Evolutionary conservation across 495 filamentous ascomycete species (phyloP).

Genomic region (Chaetomium cochliodes): DNA sequence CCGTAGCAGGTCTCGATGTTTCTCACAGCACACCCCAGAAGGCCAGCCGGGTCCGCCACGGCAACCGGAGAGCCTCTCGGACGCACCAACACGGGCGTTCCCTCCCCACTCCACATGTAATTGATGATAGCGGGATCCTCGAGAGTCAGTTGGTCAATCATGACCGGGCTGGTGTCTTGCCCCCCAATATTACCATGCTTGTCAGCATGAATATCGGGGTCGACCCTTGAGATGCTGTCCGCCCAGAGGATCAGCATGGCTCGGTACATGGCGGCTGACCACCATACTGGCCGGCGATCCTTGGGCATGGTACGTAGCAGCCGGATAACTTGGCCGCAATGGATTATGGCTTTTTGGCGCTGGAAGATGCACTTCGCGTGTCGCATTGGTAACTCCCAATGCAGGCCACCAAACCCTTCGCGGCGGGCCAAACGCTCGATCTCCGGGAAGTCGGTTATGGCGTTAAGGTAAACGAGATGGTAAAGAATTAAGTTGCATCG

Average conservation of each 20-base stretch:
- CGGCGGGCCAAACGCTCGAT: slow-evolving; percentile 58
- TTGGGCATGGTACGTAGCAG: slow-evolving; percentile 49
- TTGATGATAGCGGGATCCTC: slow-evolving; percentile 41
- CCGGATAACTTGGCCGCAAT: slow-evolving; percentile 59
- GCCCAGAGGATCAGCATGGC: slow-evolving; percentile 53
- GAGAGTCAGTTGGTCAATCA: slow-evolving; percentile 42
- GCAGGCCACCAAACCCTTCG: slow-evolving; percentile 49
- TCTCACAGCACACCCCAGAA: slow-evolving; percentile 45
- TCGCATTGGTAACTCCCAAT: slow-evolving; percentile 47
- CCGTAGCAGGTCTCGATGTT: slow-evolving; percentile 47
- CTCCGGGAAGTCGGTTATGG: slow-evolving; percentile 56
- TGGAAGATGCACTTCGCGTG: slow-evolving; percentile 55
- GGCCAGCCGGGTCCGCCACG: slow-evolving; percentile 42
- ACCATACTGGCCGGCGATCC: slow-evolving; percentile 52
- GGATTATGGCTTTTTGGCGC: slow-evolving; percentile 56
- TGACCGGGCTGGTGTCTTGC: slow-evolving; percentile 23
- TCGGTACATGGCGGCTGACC: slow-evolving; percentile 54
- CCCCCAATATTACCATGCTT: slow-evolving; percentile 19
- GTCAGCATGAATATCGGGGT: slow-evolving; percentile 37
- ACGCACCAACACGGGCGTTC: slow-evolving; percentile 39
- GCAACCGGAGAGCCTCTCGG: slow-evolving; percentile 33
- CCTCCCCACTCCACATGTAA: slow-evolving; percentile 42
- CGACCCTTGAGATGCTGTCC: slow-evolving; percentile 40
- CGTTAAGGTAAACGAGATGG: slow-evolving; percentile 62
- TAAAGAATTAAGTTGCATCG: slow-evolving; percentile 60